Base-by-base conservation (phyloP, 192 early-diverging fungal genomes). In the Endogone sp. region DNA sequence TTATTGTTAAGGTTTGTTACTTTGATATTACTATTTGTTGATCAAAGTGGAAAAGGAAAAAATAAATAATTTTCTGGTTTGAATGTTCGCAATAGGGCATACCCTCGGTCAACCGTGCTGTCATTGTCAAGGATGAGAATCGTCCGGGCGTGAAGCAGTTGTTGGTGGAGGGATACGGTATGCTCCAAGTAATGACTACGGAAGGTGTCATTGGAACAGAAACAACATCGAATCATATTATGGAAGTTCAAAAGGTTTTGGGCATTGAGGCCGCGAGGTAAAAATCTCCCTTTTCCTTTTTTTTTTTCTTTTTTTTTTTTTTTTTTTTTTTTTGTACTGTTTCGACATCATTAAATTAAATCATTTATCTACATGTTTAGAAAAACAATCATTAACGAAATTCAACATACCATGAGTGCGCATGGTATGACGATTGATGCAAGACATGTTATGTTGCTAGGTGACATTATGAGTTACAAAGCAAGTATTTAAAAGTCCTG, bases 381-480 rank as follows among this genome's bases (percentile, higher is more conserved):
- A 72, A 79, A 83, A 24, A 94, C 92, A 24, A 98, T 97, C 60
- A 91, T 97, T 71, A 78, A 89, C 23, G 95, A 99, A 82, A 93
- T 99, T 69, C 71, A 86, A 67, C 77, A 84, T 61, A 94, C 92
- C 37, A 98, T 98, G 89, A 75, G 82, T 29, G 84, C 75, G 70
- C 96, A 98, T 83, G 90, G 92, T 56, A 94, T 98, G 89, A 93
- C 90, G 3, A 94, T 99, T 63, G 96, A 99, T 79, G 86, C 84
- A 55, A 91, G 98, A 24, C 98, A 99, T 73, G 88, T 97, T 65
- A 96, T 95, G 92, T 84, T 99, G 70, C 80, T 99, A 22, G 95
- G 91, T 58, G 98, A 99, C 80, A 86, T 99, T 63, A 99, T 99
- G 97, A 93, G 95, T 0, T 94, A 87, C 76, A 98, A 98, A 88